These are phyloP conservation scores for Sphagnum magellanicum DNA, from an alignment of 228 moss, liverwort and hornwort genomes.

Conservation along the genomic window DNA sequence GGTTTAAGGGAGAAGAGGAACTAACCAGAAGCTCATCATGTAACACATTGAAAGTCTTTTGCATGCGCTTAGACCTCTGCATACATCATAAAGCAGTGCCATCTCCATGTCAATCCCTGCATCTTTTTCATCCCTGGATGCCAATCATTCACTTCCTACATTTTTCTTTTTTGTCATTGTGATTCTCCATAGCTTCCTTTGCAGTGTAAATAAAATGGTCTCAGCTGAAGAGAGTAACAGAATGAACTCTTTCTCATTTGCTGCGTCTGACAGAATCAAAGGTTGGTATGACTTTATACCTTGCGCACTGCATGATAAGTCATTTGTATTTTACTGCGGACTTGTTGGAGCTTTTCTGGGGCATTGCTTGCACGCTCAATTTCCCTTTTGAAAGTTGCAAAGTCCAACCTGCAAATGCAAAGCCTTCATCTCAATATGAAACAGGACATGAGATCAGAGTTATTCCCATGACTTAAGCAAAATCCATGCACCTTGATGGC, in stretches of 20 bases:
- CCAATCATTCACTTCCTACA: background rate
- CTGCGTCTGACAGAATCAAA: background rate
- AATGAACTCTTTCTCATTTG: no score
- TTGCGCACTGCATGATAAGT: constrained; percentile 39
- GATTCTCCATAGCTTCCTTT: background rate
- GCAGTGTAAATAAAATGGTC: background rate
- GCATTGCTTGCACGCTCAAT: constrained; percentile 30
- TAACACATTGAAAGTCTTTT: constrained; percentile 58
- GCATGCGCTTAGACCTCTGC: constrained; percentile 85
- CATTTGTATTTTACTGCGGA: constrained; percentile 36
- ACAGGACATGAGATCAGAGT: background rate
- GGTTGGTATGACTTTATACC: constrained; percentile 9
- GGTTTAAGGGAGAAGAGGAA: background rate
- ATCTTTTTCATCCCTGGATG: no score
- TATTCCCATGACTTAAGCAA: no score
- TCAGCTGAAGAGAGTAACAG: no score
- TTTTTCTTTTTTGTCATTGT: background rate
- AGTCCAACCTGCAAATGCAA: constrained; percentile 1
- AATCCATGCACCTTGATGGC: background rate
- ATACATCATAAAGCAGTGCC: background rate
- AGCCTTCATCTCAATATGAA: background rate
- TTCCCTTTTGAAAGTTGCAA: constrained; percentile 40
- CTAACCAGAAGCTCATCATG: constrained; percentile 77
- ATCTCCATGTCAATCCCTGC: no score
- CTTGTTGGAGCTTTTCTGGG: constrained; percentile 40